Evolutionary conservation across 768 basidiomycete species (phyloP).

Genomic region (Auricularia sp.): DNA sequence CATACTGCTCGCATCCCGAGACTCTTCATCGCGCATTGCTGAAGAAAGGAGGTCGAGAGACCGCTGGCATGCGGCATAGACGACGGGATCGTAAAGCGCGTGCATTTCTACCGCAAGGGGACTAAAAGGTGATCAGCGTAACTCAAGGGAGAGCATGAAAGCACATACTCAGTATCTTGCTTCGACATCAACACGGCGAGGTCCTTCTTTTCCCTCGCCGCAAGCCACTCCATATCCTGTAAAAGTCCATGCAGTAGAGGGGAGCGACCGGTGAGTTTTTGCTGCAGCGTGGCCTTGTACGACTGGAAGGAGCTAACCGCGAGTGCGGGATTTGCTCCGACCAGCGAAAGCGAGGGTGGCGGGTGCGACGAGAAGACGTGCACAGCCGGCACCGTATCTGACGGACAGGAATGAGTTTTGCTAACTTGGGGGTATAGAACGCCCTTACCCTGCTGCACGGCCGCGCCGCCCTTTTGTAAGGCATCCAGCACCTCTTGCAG

Average conservation of each 20-base stretch:
- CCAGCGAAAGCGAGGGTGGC: slow-evolving; percentile 35
- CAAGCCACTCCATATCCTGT: slow-evolving; percentile 47
- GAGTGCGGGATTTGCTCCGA: slow-evolving; percentile 22
- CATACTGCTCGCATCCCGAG: neutral
- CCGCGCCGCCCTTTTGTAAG: slow-evolving; percentile 18
- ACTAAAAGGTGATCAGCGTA: slow-evolving; percentile 17
- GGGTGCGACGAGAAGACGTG: slow-evolving; percentile 48
- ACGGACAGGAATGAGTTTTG: slow-evolving; percentile 4
- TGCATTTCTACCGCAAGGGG: slow-evolving; percentile 32
- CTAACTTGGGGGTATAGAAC: neutral
- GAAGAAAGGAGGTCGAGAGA: slow-evolving; percentile 30
- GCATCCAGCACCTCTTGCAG: slow-evolving; percentile 24
- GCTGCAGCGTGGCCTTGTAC: slow-evolving; percentile 50
- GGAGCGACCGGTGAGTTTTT: slow-evolving; percentile 57
- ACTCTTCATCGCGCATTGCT: neutral
- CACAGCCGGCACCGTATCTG: slow-evolving; percentile 43
- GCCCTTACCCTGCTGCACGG: slow-evolving; percentile 20
- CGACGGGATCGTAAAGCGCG: slow-evolving; percentile 39
- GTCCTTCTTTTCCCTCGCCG: slow-evolving; percentile 49
- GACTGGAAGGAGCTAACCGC: slow-evolving; percentile 43
- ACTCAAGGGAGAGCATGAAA: neutral
- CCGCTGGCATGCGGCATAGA: slow-evolving; percentile 34
- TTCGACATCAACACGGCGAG: slow-evolving; percentile 36
- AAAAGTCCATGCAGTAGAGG: slow-evolving; percentile 50
- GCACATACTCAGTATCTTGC: slow-evolving; percentile 34